Conservation (phyloP, 2,329 filamentous ascomycete genomes). For the Colletotrichum echinochloae region DNA sequence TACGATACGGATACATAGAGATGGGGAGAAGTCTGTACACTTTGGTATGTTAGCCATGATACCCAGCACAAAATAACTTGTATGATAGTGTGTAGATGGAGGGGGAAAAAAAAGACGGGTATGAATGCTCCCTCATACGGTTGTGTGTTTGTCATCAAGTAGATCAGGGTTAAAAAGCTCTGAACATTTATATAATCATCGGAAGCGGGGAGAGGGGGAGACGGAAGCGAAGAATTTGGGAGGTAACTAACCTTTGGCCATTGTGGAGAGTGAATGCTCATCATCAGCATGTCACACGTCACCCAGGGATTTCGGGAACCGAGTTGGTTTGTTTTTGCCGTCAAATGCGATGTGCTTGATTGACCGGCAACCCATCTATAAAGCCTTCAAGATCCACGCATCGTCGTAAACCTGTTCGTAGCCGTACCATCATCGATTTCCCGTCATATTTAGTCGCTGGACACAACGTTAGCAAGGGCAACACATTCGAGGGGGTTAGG, state of each 20-base stretch:
- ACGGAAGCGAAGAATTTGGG: constrained; percentile 33
- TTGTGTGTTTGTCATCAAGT: constrained; percentile 69
- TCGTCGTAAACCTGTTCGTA: constrained; percentile 59
- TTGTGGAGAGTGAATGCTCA: constrained; percentile 21
- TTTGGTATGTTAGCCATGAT: constrained; percentile 54
- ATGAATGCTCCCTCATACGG: constrained; percentile 64
- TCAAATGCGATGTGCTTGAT: constrained; percentile 49
- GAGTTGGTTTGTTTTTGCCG: constrained; percentile 39
- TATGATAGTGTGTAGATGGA: constrained; percentile 30
- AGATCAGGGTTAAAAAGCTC: constrained; percentile 78
- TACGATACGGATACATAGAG: constrained; percentile 25
- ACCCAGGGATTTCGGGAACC: constrained; percentile 40
- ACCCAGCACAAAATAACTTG: constrained; percentile 44
- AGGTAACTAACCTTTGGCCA: constrained; percentile 59
- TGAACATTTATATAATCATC: constrained; percentile 69
- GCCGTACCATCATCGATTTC: constrained; percentile 54
- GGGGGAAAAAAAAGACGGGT: constrained; percentile 38
- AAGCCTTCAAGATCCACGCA: constrained; percentile 55
- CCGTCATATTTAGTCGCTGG: constrained; percentile 64
- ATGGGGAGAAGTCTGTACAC: constrained; percentile 27
- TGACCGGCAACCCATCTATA: constrained; percentile 63
- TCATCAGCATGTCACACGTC: constrained; percentile 46
- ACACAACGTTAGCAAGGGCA: constrained; percentile 52
- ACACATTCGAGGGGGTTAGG: not conserved
- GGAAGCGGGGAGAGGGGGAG: constrained; percentile 50